Evolutionary conservation across 1,139 yeast genomes (phyloP).

Genomic region (Hyphopichia fennica): DNA sequence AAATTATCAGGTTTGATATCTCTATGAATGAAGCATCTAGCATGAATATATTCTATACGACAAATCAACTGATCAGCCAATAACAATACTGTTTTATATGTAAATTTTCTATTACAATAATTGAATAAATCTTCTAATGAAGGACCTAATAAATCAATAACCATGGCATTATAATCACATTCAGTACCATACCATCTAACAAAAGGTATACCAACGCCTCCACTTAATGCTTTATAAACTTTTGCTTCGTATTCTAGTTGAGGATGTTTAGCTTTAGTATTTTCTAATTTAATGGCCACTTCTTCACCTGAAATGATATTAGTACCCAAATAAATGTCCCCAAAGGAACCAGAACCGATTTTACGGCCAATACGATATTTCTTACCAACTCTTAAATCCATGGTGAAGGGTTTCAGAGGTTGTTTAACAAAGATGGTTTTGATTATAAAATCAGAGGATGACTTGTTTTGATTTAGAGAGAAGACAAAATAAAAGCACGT

Average conservation of each 20-base stretch:
- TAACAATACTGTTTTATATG: slow-evolving; percentile 87
- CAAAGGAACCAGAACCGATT: slow-evolving; percentile 96
- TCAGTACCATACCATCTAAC: slow-evolving; percentile 98
- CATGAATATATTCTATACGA: slow-evolving; percentile 93
- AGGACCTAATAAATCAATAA: slow-evolving; percentile 93
- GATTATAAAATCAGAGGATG: too few species aligned
- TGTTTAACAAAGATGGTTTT: not conserved
- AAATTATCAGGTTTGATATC: slow-evolving; percentile 96
- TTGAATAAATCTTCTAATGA: slow-evolving; percentile 93
- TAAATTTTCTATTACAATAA: slow-evolving; percentile 90
- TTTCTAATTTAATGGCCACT: slow-evolving; percentile 93
- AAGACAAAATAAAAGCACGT: too few species aligned
- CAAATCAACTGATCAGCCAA: slow-evolving; percentile 94
- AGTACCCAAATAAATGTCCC: slow-evolving; percentile 92
- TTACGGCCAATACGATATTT: slow-evolving; percentile 94
- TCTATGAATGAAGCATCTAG: slow-evolving; percentile 89
- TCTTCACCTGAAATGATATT: slow-evolving; percentile 95
- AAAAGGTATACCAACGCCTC: slow-evolving; percentile 97
- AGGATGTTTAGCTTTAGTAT: slow-evolving; percentile 89
- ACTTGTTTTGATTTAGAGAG: too few species aligned
- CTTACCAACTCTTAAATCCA: slow-evolving; percentile 91
- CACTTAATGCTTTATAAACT: slow-evolving; percentile 90
- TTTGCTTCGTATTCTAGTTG: slow-evolving; percentile 96
- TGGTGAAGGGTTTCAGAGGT: slow-evolving; percentile 9
- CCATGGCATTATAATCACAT: slow-evolving; percentile 96